A percentile compares a stretch with the other conserved stretches of the same genome.
These are phyloP conservation scores for Exsudoporus floridanus DNA, from an alignment of 1,284 basidiomycete genomes.

Conservation along the genomic window DNA sequence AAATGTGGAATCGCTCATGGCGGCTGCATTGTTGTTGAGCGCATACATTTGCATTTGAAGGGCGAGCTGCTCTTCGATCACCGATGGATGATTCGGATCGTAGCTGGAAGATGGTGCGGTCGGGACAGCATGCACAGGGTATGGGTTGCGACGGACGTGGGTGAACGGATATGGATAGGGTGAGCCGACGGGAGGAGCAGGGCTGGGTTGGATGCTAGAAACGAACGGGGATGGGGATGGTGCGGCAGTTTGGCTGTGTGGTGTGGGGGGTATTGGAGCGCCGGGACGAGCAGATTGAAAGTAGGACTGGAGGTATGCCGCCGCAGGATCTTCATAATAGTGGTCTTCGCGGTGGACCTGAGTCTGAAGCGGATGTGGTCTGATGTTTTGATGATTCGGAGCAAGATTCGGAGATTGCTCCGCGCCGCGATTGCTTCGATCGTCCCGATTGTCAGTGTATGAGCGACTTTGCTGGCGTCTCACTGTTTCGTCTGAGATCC, in stretches of 20 bases:
- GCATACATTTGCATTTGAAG: conserved; percentile 76
- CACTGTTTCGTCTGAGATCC: conserved; percentile 13
- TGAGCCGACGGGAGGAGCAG: conserved; percentile 57
- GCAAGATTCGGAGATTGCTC: conserved; percentile 19
- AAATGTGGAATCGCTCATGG: conserved; percentile 66
- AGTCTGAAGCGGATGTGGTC: conserved; percentile 31
- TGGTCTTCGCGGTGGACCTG: conserved; percentile 32
- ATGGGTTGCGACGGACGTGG: conserved; percentile 59
- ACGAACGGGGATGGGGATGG: conserved; percentile 65
- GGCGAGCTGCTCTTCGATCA: conserved; percentile 65
- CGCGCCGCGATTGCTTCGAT: conserved; percentile 16
- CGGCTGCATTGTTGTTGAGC: conserved; percentile 58
- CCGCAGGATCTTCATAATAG: conserved; percentile 53
- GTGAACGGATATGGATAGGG: conserved; percentile 75
- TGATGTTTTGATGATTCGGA: conserved; percentile 13
- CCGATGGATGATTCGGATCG: conserved; percentile 50
- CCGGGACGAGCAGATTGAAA: conserved; percentile 58
- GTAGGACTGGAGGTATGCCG: conserved; percentile 58
- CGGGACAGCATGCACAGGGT: conserved; percentile 37
- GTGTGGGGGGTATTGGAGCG: conserved; percentile 73
- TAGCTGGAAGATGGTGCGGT: conserved; percentile 46
- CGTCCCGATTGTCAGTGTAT: conserved; percentile 20
- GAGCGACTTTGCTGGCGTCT: conserved; percentile 22
- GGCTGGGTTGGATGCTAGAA: conserved; percentile 46
- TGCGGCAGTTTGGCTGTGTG: conserved; percentile 68